Percentiles rank a stretch among this genome's conserved stretches.
Evolutionary conservation across 345 rosid genomes (phyloP).

Genomic region (Boechera retrofracta): DNA sequence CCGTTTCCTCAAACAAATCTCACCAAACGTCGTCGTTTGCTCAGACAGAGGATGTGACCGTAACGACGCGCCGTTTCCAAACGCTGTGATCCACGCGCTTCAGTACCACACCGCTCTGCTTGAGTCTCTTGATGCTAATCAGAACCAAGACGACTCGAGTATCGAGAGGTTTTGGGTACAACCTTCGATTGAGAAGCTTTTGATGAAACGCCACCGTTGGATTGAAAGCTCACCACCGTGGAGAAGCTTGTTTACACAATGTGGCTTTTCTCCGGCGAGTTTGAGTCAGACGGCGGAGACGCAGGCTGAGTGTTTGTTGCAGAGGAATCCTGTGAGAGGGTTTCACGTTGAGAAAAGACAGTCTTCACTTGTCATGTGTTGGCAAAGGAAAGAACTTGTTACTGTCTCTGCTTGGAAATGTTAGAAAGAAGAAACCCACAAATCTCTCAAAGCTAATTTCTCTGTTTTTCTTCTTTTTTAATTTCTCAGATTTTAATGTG

Average conservation of each 20-base stretch:
- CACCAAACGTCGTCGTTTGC: constrained; percentile 82
- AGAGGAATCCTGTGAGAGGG: constrained; percentile 70
- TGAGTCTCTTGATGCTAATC: constrained; percentile 80
- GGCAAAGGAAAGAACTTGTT: constrained; percentile 87
- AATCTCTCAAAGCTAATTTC: constrained; percentile 16
- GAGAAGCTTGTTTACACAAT: constrained; percentile 73
- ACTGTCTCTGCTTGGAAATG: constrained; percentile 94
- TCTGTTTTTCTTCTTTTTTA: constrained; percentile 1
- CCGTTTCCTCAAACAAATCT: constrained; percentile 70
- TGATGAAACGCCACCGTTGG: constrained; percentile 64
- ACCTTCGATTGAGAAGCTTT: constrained; percentile 69
- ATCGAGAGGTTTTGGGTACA: constrained; percentile 72
- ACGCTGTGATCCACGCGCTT: constrained; percentile 70
- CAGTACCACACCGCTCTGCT: constrained; percentile 62
- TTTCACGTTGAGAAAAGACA: constrained; percentile 86
- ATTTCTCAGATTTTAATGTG: constrained; percentile 2
- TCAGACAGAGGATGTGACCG: constrained; percentile 81
- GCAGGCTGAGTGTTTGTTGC: constrained; percentile 85
- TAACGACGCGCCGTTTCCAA: constrained; percentile 75
- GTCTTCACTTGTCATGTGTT: constrained; percentile 70
- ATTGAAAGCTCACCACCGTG: constrained; percentile 67
- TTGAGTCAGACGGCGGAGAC: constrained; percentile 84
- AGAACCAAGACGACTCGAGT: constrained; percentile 52
- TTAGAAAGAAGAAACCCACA: constrained; percentile 42
- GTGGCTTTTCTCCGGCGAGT: constrained; percentile 67